These are phyloP conservation scores for Amanita phalloides DNA, from an alignment of 768 basidiomycete species.

Conservation along the genomic window DNA sequence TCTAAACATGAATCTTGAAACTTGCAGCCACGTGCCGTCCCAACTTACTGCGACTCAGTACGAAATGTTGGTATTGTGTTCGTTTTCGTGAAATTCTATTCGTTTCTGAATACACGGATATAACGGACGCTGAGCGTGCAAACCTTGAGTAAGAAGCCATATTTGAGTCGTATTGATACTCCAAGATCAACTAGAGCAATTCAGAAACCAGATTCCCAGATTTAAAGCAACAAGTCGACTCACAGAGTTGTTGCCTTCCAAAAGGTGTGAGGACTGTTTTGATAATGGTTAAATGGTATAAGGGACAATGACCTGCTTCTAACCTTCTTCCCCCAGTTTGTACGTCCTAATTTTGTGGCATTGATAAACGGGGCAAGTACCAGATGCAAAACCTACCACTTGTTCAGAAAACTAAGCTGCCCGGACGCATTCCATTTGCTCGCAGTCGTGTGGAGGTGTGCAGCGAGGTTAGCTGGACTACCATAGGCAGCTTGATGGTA, in stretches of 20 bases:
- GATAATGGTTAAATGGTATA: slow-evolving; percentile 10
- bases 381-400: slow-evolving; percentile 43
- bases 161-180: slow-evolving; percentile 64
- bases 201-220: neutral
- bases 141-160: slow-evolving; percentile 66
- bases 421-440: slow-evolving; percentile 56
- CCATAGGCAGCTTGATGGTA: slow-evolving; percentile 40
- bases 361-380: neutral
- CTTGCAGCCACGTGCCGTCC: neutral
- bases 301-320: neutral
- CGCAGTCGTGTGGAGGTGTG: slow-evolving; percentile 43
- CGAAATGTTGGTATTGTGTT: slow-evolving; percentile 68
- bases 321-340: slow-evolving; percentile 82
- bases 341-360: slow-evolving; percentile 50
- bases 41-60: slow-evolving; percentile 59
- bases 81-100: slow-evolving; percentile 45
- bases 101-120: neutral
- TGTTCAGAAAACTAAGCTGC: slow-evolving; percentile 65
- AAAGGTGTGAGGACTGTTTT: slow-evolving; percentile 74
- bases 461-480: slow-evolving; percentile 47
- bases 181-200: slow-evolving; percentile 44
- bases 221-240: slow-evolving; percentile 13
- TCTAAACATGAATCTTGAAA: neutral
- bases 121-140: neutral
- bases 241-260: slow-evolving; percentile 78